Conservation (phyloP, 306 rosid genomes). For the Arachis stenosperma region DNA sequence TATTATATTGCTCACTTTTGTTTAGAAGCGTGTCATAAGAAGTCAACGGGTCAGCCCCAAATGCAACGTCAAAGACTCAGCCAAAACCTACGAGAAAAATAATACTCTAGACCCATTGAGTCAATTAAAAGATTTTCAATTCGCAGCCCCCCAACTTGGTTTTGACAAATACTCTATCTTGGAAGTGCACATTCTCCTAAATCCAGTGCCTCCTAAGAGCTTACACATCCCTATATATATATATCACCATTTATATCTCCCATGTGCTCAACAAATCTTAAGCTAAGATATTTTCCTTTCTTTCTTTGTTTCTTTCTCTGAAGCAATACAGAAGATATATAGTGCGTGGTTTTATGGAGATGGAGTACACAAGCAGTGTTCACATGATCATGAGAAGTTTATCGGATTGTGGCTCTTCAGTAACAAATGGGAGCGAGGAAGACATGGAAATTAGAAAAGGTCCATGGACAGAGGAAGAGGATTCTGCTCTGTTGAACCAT, state of each 20-base stretch:
- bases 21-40: conserved; percentile 24
- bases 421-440: conserved; percentile 38
- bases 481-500: conserved; percentile 47
- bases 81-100: neutral
- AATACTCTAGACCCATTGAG: neutral
- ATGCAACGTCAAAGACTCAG: conserved; percentile 36
- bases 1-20: conserved; percentile 26
- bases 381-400: conserved; percentile 35
- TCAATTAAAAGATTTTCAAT: conserved; percentile 4
- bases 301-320: neutral
- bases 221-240: conserved; percentile 16
- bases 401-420: conserved; percentile 42
- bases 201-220: conserved; percentile 17
- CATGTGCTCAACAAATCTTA: neutral
- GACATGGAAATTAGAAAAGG: conserved; percentile 56
- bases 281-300: conserved; percentile 1
- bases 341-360: conserved; percentile 17
- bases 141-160: conserved; percentile 41
- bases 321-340: neutral
- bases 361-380: neutral
- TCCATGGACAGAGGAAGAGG: conserved; percentile 77
- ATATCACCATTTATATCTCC: conserved; percentile 19
- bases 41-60: conserved; percentile 42
- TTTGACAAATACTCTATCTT: conserved; percentile 32
- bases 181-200: conserved; percentile 45